These are phyloP conservation scores for Grosmannia serpens DNA, from an alignment of 2,329 filamentous ascomycete species.

Conservation along the genomic window DNA sequence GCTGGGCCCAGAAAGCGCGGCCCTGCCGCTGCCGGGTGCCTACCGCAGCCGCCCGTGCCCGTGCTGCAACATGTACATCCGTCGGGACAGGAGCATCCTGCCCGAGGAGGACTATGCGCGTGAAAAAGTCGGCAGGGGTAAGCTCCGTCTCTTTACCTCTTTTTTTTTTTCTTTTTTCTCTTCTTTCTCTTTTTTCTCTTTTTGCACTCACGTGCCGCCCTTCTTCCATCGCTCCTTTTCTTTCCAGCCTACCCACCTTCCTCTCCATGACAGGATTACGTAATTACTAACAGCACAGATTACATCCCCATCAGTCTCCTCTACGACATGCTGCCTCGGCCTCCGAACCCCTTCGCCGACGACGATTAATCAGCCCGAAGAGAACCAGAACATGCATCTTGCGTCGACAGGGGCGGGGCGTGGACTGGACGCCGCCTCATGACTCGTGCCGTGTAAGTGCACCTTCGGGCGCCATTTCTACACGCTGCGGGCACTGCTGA, in stretches of 20 bases:
- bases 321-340: conserved; percentile 2
- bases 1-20: background rate
- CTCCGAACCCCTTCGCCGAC: background rate
- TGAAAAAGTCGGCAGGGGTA: background rate
- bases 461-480: no score
- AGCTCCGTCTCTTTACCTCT: no score
- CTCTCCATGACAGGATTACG: background rate
- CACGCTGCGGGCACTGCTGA: no score
- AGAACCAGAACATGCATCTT: no score
- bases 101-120: conserved; percentile 1
- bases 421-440: no score
- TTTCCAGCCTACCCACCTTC: no score
- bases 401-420: no score
- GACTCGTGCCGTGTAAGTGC: no score
- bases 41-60: background rate
- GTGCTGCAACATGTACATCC: conserved; percentile 4
- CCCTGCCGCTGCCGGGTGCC: background rate
- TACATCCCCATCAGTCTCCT: conserved; percentile 2
- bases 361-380: background rate
- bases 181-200: no score
- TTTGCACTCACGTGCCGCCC: no score
- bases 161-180: no score
- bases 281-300: background rate
- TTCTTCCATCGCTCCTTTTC: no score
- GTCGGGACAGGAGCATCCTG: background rate